A percentile compares a stretch with the other conserved stretches of the same genome.
Conservation (phyloP, 305 asterid genomes). For the Fraxinus ornus region DNA sequence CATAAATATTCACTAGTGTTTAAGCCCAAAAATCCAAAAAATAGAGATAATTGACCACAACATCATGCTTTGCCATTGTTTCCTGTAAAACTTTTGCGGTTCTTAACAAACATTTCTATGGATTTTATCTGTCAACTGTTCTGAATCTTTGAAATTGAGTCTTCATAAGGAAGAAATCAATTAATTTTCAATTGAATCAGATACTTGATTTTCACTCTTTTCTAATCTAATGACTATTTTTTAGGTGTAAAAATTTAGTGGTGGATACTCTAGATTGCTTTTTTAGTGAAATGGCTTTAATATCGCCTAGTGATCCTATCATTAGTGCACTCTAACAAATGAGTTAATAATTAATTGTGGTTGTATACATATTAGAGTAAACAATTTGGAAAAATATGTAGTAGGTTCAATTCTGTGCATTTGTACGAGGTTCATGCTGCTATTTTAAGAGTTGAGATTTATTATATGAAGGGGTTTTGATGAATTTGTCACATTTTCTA, state of each 20-base stretch:
- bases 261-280: not conserved
- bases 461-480: not conserved
- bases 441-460: not conserved
- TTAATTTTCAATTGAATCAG: not conserved
- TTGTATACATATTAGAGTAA: not conserved
- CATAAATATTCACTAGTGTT: slow-evolving; percentile 52
- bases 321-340: not conserved
- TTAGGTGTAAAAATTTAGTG: not conserved
- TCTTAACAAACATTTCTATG: not conserved
- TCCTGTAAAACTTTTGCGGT: not conserved
- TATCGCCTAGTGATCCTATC: not conserved
- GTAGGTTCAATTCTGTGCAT: not conserved
- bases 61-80: not conserved
- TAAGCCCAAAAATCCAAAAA: slow-evolving; percentile 30
- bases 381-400: not conserved
- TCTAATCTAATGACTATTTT: not conserved
- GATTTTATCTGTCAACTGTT: not conserved
- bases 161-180: not conserved
- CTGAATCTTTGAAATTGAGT: not conserved
- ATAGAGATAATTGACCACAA: not conserved
- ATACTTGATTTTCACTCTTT: not conserved
- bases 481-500: not conserved
- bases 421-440: not conserved
- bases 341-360: not conserved
- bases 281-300: not conserved